A percentile compares a stretch with the other conserved stretches of the same genome.
These are phyloP conservation scores for Taphrina pruni DNA, from an alignment of 1,139 yeast genomes.

Conservation along the genomic window DNA sequence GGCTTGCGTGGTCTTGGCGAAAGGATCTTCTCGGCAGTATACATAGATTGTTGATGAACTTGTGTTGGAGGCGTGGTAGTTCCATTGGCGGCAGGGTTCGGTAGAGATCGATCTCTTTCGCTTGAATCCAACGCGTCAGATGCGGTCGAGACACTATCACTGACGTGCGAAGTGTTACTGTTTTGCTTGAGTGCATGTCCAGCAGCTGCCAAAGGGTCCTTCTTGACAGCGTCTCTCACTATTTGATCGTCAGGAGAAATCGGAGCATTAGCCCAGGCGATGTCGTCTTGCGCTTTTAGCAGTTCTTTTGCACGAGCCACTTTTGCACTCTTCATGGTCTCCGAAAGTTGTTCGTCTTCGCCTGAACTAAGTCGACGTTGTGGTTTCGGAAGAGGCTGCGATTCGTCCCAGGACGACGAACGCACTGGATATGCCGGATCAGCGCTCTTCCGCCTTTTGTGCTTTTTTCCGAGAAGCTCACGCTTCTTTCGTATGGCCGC, in stretches of 20 bases:
- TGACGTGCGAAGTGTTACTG: neutral
- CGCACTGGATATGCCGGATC: slow-evolving; percentile 34
- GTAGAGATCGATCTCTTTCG: neutral
- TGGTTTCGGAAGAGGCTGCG: slow-evolving; percentile 16
- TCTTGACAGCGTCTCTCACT: neutral
- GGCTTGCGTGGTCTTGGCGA: slow-evolving; percentile 37
- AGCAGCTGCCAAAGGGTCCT: slow-evolving; percentile 12
- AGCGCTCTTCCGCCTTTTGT: slow-evolving; percentile 33
- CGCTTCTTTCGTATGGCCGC: slow-evolving; percentile 36
- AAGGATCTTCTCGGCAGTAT: slow-evolving; percentile 3
- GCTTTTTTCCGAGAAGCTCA: slow-evolving; percentile 33
- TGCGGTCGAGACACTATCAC: neutral
- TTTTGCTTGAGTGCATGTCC: slow-evolving; percentile 18
- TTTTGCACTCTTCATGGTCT: slow-evolving; percentile 13
- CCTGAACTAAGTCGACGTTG: slow-evolving; percentile 31
- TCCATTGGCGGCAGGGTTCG: neutral
- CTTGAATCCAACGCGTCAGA: neutral
- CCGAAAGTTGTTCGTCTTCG: slow-evolving; percentile 13
- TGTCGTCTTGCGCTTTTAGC: slow-evolving; percentile 33
- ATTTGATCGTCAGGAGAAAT: slow-evolving; percentile 30
- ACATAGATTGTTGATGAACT: neutral
- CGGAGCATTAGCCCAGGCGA: slow-evolving; percentile 39
- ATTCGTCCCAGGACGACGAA: slow-evolving; percentile 36
- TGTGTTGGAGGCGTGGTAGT: slow-evolving; percentile 4
- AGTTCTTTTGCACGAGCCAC: slow-evolving; percentile 34